These are phyloP conservation scores for Coelastrella sp. DNA, from an alignment of 139 green algal species.

Conservation along the genomic window DNA sequence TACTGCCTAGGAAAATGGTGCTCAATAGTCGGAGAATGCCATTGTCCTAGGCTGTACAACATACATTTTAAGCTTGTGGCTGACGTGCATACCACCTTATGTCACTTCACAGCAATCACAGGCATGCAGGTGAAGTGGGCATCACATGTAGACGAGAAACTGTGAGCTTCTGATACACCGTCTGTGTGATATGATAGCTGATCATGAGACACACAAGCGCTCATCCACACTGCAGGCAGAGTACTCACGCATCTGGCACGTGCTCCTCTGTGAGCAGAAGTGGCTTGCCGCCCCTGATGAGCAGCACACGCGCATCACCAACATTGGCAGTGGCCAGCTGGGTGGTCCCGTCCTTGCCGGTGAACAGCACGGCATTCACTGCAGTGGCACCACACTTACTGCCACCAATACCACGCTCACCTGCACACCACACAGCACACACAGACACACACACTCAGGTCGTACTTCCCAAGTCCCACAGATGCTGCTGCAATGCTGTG, in stretches of 20 bases:
- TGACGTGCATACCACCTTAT: not conserved
- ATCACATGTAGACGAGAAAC: too few species aligned
- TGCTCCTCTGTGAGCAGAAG: slow-evolving; percentile 91
- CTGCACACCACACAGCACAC: slow-evolving; percentile 8
- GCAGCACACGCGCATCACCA: slow-evolving; percentile 90
- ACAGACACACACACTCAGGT: too few species aligned
- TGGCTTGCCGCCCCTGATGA: slow-evolving; percentile 65
- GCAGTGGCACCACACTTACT: slow-evolving; percentile 90
- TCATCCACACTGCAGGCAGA: not conserved
- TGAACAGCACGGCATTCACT: slow-evolving; percentile 68
- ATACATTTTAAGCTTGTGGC: not conserved
- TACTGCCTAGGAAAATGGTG: too few species aligned
- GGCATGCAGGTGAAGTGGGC: too few species aligned
- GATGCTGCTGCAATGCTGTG: not conserved
- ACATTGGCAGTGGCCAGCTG: slow-evolving; percentile 88
- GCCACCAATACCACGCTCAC: slow-evolving; percentile 89
- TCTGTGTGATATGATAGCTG: too few species aligned
- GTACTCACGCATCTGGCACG: slow-evolving; percentile 82
- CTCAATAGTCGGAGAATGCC: too few species aligned
- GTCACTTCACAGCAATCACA: too few species aligned
- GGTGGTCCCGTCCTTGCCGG: slow-evolving; percentile 36
- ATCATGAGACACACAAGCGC: too few species aligned
- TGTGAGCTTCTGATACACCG: too few species aligned
- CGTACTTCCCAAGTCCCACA: not conserved
- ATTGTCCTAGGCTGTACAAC: not conserved